Conservation (phyloP, 2,329 filamentous ascomycete species). For the Fusarium denticulatum region DNA sequence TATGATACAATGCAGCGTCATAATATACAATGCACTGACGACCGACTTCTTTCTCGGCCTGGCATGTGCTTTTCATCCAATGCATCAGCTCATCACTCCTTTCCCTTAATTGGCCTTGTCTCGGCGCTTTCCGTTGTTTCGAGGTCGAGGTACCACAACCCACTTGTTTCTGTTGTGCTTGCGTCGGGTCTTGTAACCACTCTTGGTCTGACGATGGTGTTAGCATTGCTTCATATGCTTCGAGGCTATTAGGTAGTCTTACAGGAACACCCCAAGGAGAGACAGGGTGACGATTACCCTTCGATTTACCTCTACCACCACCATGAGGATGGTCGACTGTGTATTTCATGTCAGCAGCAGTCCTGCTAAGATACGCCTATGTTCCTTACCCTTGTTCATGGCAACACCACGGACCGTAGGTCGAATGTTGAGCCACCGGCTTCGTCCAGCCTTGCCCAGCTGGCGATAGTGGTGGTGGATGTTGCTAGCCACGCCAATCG, state of each 20-base stretch:
- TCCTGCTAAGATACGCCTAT: neutral
- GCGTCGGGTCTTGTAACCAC: slow-evolving; percentile 89
- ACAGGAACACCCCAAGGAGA: slow-evolving; percentile 97
- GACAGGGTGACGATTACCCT: slow-evolving; percentile 95
- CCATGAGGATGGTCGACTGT: slow-evolving; percentile 94
- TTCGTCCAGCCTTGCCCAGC: slow-evolving; percentile 93
- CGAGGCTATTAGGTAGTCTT: slow-evolving; percentile 56
- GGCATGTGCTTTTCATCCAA: slow-evolving; percentile 23
- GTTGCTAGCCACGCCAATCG: slow-evolving; percentile 94
- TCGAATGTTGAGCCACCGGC: slow-evolving; percentile 91
- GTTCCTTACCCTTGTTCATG: slow-evolving; percentile 87
- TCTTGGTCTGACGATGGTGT: slow-evolving; percentile 68
- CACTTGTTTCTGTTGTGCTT: slow-evolving; percentile 92
- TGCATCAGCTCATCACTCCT: slow-evolving; percentile 22
- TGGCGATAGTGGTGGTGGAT: slow-evolving; percentile 88
- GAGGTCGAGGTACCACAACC: slow-evolving; percentile 82
- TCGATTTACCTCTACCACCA: slow-evolving; percentile 98
- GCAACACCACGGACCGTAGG: slow-evolving; percentile 97
- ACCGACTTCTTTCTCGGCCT: slow-evolving; percentile 17
- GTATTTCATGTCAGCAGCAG: slow-evolving; percentile 25
- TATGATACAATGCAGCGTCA: slow-evolving; percentile 47
- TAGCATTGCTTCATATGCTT: slow-evolving; percentile 5
- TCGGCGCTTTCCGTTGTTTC: slow-evolving; percentile 92
- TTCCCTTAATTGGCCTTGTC: slow-evolving; percentile 61
- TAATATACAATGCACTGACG: slow-evolving; percentile 45